Conservation (phyloP, 83 land plant genomes). For the Diphasiastrum complanatum region DNA sequence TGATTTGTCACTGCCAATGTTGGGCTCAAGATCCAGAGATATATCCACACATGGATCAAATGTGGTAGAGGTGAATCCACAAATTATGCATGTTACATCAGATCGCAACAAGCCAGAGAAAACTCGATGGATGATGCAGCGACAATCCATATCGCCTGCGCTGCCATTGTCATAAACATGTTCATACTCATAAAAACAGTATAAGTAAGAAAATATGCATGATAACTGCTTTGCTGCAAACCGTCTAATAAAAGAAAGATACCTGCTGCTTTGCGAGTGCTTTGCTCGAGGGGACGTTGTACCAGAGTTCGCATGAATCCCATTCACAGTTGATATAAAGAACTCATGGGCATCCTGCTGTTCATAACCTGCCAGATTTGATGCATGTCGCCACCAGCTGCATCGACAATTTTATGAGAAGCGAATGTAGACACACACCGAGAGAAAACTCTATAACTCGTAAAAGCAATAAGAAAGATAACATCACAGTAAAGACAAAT, state of each 20-base stretch:
- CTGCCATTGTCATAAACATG: slow-evolving; percentile 7
- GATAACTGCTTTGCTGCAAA: not conserved
- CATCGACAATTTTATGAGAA: slow-evolving; percentile 2
- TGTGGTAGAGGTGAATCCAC: slow-evolving; percentile 87
- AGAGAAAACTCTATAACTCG: not conserved
- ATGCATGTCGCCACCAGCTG: slow-evolving; percentile 98
- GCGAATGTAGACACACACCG: too few species aligned
- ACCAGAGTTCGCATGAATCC: slow-evolving; percentile 68
- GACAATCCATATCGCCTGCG: slow-evolving; percentile 66
- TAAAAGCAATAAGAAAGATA: not conserved
- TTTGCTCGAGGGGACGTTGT: slow-evolving; percentile 24
- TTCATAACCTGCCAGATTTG: slow-evolving; percentile 80
- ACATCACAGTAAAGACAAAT: not conserved
- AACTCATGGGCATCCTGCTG: slow-evolving; percentile 97
- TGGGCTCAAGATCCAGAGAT: slow-evolving; percentile 72
- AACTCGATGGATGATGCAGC: slow-evolving; percentile 76
- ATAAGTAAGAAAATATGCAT: not conserved
- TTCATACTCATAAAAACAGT: too few species aligned
- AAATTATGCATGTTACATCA: slow-evolving; percentile 78
- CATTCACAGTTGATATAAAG: slow-evolving; percentile 81
- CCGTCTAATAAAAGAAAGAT: not conserved
- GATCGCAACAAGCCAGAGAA: slow-evolving; percentile 87
- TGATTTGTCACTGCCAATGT: slow-evolving; percentile 26
- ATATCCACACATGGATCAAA: slow-evolving; percentile 90
- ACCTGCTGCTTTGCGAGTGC: slow-evolving; percentile 24